Percentiles rank a stretch among this genome's conserved stretches.
phyloP scores from a whole-genome alignment of 768 basidiomycete species.

The Rhodotorula babjevae region DNA sequence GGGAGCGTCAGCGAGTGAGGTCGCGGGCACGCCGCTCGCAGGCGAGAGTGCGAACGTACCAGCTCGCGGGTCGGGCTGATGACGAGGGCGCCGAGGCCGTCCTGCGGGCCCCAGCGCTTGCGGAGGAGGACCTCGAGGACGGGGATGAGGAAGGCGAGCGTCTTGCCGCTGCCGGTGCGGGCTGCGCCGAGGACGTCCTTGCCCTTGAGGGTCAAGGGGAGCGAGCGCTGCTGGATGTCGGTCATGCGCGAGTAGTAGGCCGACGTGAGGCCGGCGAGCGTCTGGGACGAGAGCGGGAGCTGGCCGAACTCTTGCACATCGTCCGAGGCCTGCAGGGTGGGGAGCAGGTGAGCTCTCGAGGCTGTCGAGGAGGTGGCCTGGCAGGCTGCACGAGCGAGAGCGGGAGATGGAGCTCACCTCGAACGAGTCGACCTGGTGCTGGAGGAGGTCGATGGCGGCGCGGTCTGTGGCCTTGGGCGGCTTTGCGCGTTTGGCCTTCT shows the following conservation, averaged over 20 bases:
- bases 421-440: constrained; percentile 45
- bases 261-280: constrained; percentile 60
- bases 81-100: constrained; percentile 78
- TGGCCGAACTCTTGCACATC: constrained; percentile 62
- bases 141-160: constrained; percentile 67
- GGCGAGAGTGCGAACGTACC: too few species aligned
- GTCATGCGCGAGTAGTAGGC: constrained; percentile 37
- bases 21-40: constrained; percentile 15
- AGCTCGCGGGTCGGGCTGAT: constrained; percentile 92
- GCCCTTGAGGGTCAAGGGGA: constrained; percentile 60
- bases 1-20: neutral
- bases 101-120: constrained; percentile 65
- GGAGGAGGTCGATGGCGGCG: constrained; percentile 45
- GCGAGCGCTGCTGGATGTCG: constrained; percentile 58
- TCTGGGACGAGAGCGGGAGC: constrained; percentile 70
- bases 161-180: constrained; percentile 68
- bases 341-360: neutral
- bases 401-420: constrained; percentile 41
- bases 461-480: constrained; percentile 41
- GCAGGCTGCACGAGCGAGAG: neutral
- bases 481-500: neutral
- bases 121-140: constrained; percentile 62
- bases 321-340: constrained; percentile 53
- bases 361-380: neutral
- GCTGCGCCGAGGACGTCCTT: constrained; percentile 67